Base-by-base conservation (phyloP, 1,284 basidiomycete species). In the Ganoderma lingzhi region DNA sequence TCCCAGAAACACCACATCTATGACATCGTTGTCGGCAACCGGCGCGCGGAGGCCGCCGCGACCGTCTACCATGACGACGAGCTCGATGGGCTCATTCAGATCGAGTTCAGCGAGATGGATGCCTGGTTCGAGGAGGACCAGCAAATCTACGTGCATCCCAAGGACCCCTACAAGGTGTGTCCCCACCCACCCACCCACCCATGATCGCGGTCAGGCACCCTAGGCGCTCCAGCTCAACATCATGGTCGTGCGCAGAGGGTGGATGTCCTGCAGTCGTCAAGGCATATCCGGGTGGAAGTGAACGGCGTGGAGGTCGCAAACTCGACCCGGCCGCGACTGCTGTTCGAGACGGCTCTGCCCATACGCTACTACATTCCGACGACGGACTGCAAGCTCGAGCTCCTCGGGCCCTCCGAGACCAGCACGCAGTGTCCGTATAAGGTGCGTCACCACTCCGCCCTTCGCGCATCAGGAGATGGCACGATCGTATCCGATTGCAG, bases 41-140 rank as follows among this genome's bases (percentile, higher is more conserved):
- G 76, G 56, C 78, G 76, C 28, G 85, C 83, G 14, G 77, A 80
- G 19, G 78, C 71, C 19, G 85, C 85, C 0, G 82, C 86, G n/a
- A 84, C 79, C 10, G 75, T 82, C 56, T 86, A 84, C 76, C 71
- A 76, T 48, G 80, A 78, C 28, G 84, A 85, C 10, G 80, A 82
- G 28, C 78, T 90, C 15, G 78, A 79, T 15, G 86, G 85, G 0
- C 79, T 90, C 35, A 78, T 87, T 41, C 86, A 84, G 66, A 76
- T 92, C 69, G 76, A 78, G 17, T 90, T 89, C 67, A 77, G 77
- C 23, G 83, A 83, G 17, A 84, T 86, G 76, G 88, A 90, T 71
- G 84, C 85, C 2, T 91, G 90, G 90, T 89, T 91, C 66, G 89
- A 91, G 78, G 90, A 91, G 72, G 89, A 90, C 56, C 88, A 91